Conservation (phyloP, 1,284 basidiomycete genomes). For the Apiotrichum porosum region DNA sequence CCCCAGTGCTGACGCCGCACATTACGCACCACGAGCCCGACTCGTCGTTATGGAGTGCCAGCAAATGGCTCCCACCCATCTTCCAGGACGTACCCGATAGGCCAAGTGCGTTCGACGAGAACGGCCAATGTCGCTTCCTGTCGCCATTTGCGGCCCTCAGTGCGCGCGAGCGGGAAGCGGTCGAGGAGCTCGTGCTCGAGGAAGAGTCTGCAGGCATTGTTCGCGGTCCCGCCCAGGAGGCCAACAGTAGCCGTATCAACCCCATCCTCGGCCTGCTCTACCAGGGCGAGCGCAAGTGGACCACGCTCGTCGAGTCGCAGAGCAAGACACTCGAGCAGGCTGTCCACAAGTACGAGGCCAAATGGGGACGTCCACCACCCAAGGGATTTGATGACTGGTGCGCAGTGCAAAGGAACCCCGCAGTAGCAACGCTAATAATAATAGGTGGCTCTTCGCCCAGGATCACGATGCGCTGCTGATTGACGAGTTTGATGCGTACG, state of each 20-base stretch:
- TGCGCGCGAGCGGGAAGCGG: slow-evolving; percentile 33
- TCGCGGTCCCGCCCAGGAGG: not conserved
- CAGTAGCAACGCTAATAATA: not conserved
- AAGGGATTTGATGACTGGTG: slow-evolving; percentile 49
- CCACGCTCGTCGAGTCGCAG: slow-evolving; percentile 47
- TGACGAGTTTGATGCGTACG: slow-evolving; percentile 48
- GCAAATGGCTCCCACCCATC: slow-evolving; percentile 44
- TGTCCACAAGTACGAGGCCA: slow-evolving; percentile 48
- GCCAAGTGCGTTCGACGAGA: slow-evolving; percentile 44
- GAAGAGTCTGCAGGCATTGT: slow-evolving; percentile 40
- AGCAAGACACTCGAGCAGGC: slow-evolving; percentile 51
- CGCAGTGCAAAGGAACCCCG: slow-evolving; percentile 1
- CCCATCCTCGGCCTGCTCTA: slow-evolving; percentile 50
- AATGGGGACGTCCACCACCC: slow-evolving; percentile 49
- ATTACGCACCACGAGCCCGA: slow-evolving; percentile 36
- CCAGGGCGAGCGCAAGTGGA: slow-evolving; percentile 51
- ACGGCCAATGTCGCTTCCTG: slow-evolving; percentile 45
- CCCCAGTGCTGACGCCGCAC: slow-evolving; percentile 32
- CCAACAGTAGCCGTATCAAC: slow-evolving; percentile 27
- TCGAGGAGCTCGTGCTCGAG: slow-evolving; percentile 30
- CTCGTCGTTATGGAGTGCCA: slow-evolving; percentile 32
- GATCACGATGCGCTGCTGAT: slow-evolving; percentile 40
- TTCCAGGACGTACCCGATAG: slow-evolving; percentile 27
- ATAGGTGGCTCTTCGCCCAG: slow-evolving; percentile 39
- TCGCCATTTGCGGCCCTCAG: slow-evolving; percentile 46